Evolutionary conservation across 2,329 filamentous ascomycete genomes (phyloP).

Genomic region (Huntiella abstrusa): DNA sequence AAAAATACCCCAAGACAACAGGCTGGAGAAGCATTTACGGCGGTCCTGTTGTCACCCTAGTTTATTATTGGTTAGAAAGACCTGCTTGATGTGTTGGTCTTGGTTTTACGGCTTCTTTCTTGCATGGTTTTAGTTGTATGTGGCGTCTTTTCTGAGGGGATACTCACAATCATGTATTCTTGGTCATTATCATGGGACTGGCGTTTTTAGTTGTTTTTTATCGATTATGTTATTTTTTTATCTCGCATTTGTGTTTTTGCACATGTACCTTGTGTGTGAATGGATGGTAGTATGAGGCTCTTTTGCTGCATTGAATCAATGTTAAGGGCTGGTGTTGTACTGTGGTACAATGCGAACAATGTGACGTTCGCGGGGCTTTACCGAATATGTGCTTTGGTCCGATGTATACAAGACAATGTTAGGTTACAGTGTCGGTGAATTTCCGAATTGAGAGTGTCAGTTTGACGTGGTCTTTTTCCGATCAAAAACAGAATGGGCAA

Average conservation of each 20-base stretch:
- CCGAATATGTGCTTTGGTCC: too few species aligned
- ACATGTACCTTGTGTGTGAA: background rate
- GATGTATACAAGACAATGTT: too few species aligned
- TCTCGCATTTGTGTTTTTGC: background rate
- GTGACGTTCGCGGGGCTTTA: too few species aligned
- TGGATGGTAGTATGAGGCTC: background rate
- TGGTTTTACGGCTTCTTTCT: background rate
- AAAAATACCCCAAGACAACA: conserved; percentile 1
- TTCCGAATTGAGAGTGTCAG: too few species aligned
- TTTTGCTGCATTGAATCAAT: too few species aligned
- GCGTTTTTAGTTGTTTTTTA: conserved; percentile 6
- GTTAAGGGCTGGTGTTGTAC: too few species aligned
- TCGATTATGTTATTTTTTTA: background rate
- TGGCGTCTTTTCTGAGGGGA: background rate
- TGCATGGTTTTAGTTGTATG: background rate
- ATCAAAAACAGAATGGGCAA: too few species aligned
- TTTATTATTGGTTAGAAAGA: background rate
- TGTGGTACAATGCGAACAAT: too few species aligned
- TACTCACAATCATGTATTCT: conserved; percentile 3
- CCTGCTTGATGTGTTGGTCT: background rate
- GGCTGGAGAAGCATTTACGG: conserved; percentile 4
- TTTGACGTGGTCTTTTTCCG: too few species aligned
- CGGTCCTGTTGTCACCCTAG: background rate
- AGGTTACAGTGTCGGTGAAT: too few species aligned
- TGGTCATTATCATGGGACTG: conserved; percentile 9